Percentiles rank a stretch among this genome's conserved stretches.
These are phyloP conservation scores for Fusarium mexicanum DNA, from an alignment of 2,329 filamentous ascomycete species.

Conservation along the genomic window DNA sequence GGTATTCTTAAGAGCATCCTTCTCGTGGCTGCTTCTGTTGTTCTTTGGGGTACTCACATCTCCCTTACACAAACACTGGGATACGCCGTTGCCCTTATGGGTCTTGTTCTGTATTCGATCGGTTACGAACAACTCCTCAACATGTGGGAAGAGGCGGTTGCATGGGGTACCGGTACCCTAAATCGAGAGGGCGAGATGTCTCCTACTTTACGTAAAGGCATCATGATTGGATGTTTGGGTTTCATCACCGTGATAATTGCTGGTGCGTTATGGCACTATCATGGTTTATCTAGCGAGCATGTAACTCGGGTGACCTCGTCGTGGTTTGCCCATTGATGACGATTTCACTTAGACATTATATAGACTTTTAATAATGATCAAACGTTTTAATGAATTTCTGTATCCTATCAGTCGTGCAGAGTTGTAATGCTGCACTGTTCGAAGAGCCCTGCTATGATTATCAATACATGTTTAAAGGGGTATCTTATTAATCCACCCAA, in stretches of 20 bases:
- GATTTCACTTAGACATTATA: conserved; percentile 29
- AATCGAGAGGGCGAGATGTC: conserved; percentile 37
- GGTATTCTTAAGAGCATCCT: conserved; percentile 91
- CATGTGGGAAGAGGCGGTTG: conserved; percentile 30
- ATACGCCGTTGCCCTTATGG: conserved; percentile 74
- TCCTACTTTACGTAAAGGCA: conserved; percentile 29
- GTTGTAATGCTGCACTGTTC: neutral
- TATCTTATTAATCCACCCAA: conserved; percentile 27
- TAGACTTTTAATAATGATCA: conserved; percentile 35
- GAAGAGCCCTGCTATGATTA: neutral
- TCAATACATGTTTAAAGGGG: conserved; percentile 9
- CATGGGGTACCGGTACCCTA: conserved; percentile 40
- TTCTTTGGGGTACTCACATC: conserved; percentile 81
- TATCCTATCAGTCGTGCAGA: neutral
- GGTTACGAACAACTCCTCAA: conserved; percentile 49
- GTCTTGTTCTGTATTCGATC: conserved; percentile 61
- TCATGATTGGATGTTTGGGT: conserved; percentile 39
- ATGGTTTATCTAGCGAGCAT: conserved; percentile 30
- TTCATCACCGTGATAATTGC: conserved; percentile 43
- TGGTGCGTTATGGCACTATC: conserved; percentile 40
- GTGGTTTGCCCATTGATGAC: conserved; percentile 36
- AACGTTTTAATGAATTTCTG: neutral
- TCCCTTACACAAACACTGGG: conserved; percentile 77
- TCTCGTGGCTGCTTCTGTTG: conserved; percentile 78
- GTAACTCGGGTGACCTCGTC: conserved; percentile 29